Conservation (phyloP, 1,284 basidiomycete species). For the Leccinum cinnamomeum region DNA sequence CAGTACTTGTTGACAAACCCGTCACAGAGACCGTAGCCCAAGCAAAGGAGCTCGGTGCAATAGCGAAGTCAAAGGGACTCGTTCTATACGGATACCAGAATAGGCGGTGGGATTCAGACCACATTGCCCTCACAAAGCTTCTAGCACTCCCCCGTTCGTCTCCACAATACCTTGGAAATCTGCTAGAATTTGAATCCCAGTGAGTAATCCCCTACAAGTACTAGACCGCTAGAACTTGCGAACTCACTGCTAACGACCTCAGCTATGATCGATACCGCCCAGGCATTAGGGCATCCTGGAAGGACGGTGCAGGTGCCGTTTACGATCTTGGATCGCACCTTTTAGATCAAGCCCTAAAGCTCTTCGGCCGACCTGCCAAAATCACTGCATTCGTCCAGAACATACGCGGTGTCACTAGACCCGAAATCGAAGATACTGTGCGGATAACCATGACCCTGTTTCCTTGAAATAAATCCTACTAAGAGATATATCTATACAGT, state of each 20-base stretch:
- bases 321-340: slow-evolving; percentile 70
- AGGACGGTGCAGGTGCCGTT: slow-evolving; percentile 59
- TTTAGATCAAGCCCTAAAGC: slow-evolving; percentile 74
- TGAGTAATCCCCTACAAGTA: slow-evolving; percentile 36
- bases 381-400: slow-evolving; percentile 74
- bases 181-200: slow-evolving; percentile 79
- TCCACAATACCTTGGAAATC: slow-evolving; percentile 55
- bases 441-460: slow-evolving; percentile 20
- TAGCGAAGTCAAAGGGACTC: slow-evolving; percentile 66
- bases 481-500: slow-evolving; percentile 40
- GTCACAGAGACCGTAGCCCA: slow-evolving; percentile 66
- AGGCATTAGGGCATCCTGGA: slow-evolving; percentile 69
- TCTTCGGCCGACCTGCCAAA: slow-evolving; percentile 75
- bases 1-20: slow-evolving; percentile 84
- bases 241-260: slow-evolving; percentile 8
- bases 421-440: slow-evolving; percentile 68
- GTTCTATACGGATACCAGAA: slow-evolving; percentile 82
- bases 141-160: slow-evolving; percentile 54
- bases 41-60: slow-evolving; percentile 63
- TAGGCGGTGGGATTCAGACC: slow-evolving; percentile 82
- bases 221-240: background rate
- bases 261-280: slow-evolving; percentile 80
- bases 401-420: slow-evolving; percentile 59
- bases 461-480: background rate
- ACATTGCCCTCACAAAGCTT: slow-evolving; percentile 69